phyloP scores from a whole-genome alignment of 106 monocot species.

The Allium fistulosum region DNA sequence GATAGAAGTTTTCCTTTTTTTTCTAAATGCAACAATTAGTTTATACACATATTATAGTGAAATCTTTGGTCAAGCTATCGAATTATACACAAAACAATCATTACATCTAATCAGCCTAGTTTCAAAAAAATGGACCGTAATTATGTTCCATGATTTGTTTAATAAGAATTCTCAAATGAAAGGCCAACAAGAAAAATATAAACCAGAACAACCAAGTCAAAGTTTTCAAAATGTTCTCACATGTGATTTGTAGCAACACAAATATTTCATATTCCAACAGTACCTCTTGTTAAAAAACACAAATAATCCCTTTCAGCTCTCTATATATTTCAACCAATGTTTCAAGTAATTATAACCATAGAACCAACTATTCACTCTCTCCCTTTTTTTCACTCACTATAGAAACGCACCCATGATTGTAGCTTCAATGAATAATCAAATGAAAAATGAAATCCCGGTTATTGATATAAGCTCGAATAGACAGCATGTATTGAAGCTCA shows the following conservation, averaged over 20 bases:
- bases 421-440: background rate
- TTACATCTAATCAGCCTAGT: too few species aligned
- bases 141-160: too few species aligned
- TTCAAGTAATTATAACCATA: background rate
- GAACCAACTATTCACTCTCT: background rate
- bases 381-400: background rate
- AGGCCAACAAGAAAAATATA: constrained; percentile 1
- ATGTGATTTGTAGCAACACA: background rate
- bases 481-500: constrained; percentile 6
- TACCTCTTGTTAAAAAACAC: background rate
- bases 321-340: constrained; percentile 4
- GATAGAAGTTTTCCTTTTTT: too few species aligned
- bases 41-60: too few species aligned
- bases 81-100: too few species aligned
- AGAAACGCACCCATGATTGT: constrained; percentile 13
- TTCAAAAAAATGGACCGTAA: too few species aligned
- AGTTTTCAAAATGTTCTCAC: background rate
- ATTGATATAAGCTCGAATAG: constrained; percentile 27
- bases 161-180: background rate
- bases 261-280: background rate
- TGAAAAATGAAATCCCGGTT: constrained; percentile 8
- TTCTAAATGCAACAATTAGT: too few species aligned
- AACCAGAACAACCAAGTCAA: constrained; percentile 1
- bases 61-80: too few species aligned
- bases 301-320: background rate